phyloP scores from a whole-genome alignment of 768 basidiomycete species.

The Lentinus tigrinus region DNA sequence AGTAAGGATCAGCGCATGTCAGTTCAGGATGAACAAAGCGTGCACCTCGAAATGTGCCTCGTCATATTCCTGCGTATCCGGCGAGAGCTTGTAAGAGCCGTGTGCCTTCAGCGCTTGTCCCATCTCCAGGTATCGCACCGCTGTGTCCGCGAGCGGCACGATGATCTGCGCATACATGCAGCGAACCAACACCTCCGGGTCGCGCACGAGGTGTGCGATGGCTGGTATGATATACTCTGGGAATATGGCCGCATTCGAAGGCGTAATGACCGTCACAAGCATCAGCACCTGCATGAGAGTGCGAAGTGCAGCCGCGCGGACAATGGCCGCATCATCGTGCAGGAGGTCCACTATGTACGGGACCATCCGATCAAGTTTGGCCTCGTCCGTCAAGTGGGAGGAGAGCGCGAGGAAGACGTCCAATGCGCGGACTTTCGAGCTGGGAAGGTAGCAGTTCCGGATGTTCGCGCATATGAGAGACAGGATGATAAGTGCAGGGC shows the following conservation, averaged over 20 bases:
- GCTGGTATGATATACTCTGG: constrained; percentile 96
- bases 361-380: constrained; percentile 89
- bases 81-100: constrained; percentile 63
- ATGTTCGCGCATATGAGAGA: constrained; percentile 87
- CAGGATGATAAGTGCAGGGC: constrained; percentile 85
- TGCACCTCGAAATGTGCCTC: constrained; percentile 78
- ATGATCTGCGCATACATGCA: constrained; percentile 82
- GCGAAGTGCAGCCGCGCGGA: constrained; percentile 76
- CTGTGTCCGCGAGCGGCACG: constrained; percentile 81
- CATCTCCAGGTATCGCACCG: constrained; percentile 89
- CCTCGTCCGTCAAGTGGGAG: constrained; percentile 87
- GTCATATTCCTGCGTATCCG: constrained; percentile 71
- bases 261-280: constrained; percentile 70
- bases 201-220: constrained; percentile 76
- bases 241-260: constrained; percentile 69
- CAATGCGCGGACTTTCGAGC: constrained; percentile 80
- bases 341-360: constrained; percentile 90
- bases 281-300: constrained; percentile 75
- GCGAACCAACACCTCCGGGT: constrained; percentile 83
- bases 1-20: background rate
- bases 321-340: constrained; percentile 80
- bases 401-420: constrained; percentile 85
- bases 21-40: background rate
- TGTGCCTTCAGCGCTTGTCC: constrained; percentile 87
- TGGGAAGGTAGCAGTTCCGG: constrained; percentile 81